Conservation (phyloP, 2,329 filamentous ascomycete species). For the Cercospora zeae-maydis region DNA sequence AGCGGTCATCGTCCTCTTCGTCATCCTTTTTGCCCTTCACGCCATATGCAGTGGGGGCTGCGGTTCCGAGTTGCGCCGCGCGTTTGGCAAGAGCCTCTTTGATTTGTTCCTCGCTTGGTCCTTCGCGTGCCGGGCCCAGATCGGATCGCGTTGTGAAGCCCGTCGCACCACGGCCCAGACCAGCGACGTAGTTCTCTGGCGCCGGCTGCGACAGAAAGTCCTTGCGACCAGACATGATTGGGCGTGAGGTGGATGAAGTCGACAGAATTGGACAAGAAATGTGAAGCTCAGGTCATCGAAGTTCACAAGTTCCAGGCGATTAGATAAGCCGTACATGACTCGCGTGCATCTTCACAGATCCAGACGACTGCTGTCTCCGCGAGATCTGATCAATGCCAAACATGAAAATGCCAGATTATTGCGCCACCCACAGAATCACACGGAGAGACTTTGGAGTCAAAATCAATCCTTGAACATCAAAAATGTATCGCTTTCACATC, state of each 20-base stretch:
- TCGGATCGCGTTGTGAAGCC: constrained; percentile 97
- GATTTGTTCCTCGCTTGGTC: constrained; percentile 95
- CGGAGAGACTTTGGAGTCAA: no score
- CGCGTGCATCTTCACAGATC: background rate
- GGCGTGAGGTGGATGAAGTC: background rate
- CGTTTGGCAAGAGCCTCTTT: constrained; percentile 95
- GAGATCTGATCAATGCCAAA: no score
- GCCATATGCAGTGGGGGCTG: constrained; percentile 71
- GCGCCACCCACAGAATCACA: no score
- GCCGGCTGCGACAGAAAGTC: constrained; percentile 84
- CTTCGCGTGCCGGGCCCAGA: constrained; percentile 89
- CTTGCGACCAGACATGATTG: constrained; percentile 60
- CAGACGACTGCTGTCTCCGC: no score
- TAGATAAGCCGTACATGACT: background rate
- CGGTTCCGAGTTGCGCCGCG: constrained; percentile 72
- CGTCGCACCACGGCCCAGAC: constrained; percentile 94
- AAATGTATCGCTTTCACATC: background rate
- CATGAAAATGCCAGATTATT: no score
- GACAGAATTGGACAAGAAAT: background rate
- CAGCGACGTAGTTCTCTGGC: constrained; percentile 70
- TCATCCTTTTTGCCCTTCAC: constrained; percentile 66
- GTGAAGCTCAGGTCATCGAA: background rate
- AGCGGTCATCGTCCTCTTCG: constrained; percentile 73
- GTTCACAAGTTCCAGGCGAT: background rate
- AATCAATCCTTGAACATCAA: background rate